phyloP scores from a whole-genome alignment of 495 filamentous ascomycete genomes.

The Hypoxylon subgilvum region DNA sequence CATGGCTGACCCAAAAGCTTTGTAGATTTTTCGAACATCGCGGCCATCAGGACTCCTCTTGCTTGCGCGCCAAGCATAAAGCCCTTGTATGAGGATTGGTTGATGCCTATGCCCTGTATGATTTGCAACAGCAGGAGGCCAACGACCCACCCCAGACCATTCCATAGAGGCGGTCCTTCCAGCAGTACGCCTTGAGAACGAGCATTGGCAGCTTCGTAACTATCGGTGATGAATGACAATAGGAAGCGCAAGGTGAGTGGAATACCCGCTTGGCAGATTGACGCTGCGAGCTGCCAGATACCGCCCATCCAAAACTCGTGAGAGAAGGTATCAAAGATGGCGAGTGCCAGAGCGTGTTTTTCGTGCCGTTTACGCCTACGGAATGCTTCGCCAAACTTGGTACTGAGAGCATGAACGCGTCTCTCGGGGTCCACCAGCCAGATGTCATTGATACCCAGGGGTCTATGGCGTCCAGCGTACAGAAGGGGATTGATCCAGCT shows the following conservation, averaged over 20 bases:
- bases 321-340: background rate
- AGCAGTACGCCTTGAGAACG: background rate
- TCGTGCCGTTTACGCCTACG: background rate
- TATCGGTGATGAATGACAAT: constrained; percentile 65
- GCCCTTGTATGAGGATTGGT: constrained; percentile 69
- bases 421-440: background rate
- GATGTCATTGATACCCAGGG: constrained; percentile 1
- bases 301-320: constrained; percentile 67
- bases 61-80: constrained; percentile 69
- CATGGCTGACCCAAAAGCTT: constrained; percentile 62
- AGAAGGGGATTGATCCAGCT: background rate
- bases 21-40: constrained; percentile 71
- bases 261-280: constrained; percentile 63
- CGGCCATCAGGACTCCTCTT: constrained; percentile 63
- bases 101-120: constrained; percentile 62
- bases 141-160: constrained; percentile 65
- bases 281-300: constrained; percentile 64
- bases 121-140: constrained; percentile 68
- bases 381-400: background rate
- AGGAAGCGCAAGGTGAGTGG: constrained; percentile 66
- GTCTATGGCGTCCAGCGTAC: background rate
- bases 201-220: constrained; percentile 56
- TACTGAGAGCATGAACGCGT: background rate
- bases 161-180: constrained; percentile 58
- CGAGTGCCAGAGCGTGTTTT: background rate